These are phyloP conservation scores for Chiua virens DNA, from an alignment of 768 basidiomycete species.

Conservation along the genomic window DNA sequence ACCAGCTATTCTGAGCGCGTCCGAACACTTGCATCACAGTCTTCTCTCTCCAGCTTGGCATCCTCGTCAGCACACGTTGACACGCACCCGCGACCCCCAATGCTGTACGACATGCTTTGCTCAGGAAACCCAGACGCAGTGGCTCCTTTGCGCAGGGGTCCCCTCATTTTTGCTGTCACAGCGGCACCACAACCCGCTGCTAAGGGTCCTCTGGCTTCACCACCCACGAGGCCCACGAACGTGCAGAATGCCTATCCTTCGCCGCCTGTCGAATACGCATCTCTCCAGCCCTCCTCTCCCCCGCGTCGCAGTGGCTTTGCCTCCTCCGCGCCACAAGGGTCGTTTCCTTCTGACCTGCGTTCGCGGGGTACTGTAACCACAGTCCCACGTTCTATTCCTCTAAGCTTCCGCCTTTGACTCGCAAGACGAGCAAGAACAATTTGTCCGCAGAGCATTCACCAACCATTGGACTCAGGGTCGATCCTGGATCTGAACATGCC, in stretches of 20 bases:
- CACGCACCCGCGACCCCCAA: slow-evolving; percentile 1
- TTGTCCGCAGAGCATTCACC: slow-evolving; percentile 12
- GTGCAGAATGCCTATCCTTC: slow-evolving; percentile 25
- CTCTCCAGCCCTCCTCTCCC: slow-evolving; percentile 4
- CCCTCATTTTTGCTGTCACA: slow-evolving; percentile 64
- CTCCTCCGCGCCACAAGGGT: background rate
- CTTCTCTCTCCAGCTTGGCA: slow-evolving; percentile 8
- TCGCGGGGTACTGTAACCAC: background rate
- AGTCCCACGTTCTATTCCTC: slow-evolving; percentile 3
- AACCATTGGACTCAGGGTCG: slow-evolving; percentile 9
- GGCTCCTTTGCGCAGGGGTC: slow-evolving; percentile 42
- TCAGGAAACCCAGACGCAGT: slow-evolving; percentile 14
- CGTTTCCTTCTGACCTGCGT: background rate
- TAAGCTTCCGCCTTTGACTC: slow-evolving; percentile 14
- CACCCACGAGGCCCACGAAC: slow-evolving; percentile 6
- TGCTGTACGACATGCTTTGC: slow-evolving; percentile 24
- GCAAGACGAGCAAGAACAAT: slow-evolving; percentile 18
- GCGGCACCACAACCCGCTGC: slow-evolving; percentile 21
- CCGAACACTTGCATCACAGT: background rate
- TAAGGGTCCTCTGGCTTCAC: slow-evolving; percentile 8
- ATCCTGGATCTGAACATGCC: slow-evolving; percentile 8
- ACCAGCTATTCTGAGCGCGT: too few species aligned
- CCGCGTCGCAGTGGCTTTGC: slow-evolving; percentile 1
- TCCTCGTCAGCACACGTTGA: background rate
- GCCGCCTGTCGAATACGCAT: slow-evolving; percentile 24